Evolutionary conservation across 208 protist species (phyloP), one percentile per base, ranked within the genome.

Genomic region (Leishmania gerbilli): DNA sequence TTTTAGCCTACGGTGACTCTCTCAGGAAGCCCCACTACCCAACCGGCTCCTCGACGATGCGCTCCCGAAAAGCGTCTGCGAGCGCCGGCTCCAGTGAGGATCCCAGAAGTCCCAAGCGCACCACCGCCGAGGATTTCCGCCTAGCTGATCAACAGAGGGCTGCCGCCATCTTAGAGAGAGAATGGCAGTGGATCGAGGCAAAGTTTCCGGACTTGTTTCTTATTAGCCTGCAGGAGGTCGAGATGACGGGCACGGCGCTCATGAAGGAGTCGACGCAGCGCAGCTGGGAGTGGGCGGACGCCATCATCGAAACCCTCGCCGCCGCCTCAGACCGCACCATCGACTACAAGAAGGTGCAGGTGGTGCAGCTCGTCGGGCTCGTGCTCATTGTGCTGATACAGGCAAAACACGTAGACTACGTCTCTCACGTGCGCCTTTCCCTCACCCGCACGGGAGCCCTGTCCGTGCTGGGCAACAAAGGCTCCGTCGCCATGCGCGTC

Each of bases 381-480:
- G 88, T 96, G 15, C 77, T 97, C 34, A 89, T 97, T 24, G 85
- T 96, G 75, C 84, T 95, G 1, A 85, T 87, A 37, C 90, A 91
- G 49, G 77, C 77, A 37, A 83, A 89, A 56, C 92, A 95, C 77
- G 68, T 85, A 17, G 83, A 86, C 34, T 96, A 93, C 79, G 87
- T 97, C 56, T 77, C 89, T 1, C 90, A 96, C 84, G 91, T 96
- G 49, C 86, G 87, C 15, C 86, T 92, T 60, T 92, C 88, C n/a
- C 67, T 95, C 60, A 93, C 91, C 37, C 92, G 93, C 47, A 96
- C 93, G 0, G 95, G 95, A 0, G 84, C 92, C 21, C 89, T 97
- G 76, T 83, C 87, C 19, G 77, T 95, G 51, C 83, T 95, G 81
- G 95, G 95, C n/a, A 98, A 98, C 82, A 98, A 98, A 80, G 97